These are phyloP conservation scores for Ascochyta fabae DNA, from an alignment of 2,329 filamentous ascomycete genomes.

Conservation along the genomic window DNA sequence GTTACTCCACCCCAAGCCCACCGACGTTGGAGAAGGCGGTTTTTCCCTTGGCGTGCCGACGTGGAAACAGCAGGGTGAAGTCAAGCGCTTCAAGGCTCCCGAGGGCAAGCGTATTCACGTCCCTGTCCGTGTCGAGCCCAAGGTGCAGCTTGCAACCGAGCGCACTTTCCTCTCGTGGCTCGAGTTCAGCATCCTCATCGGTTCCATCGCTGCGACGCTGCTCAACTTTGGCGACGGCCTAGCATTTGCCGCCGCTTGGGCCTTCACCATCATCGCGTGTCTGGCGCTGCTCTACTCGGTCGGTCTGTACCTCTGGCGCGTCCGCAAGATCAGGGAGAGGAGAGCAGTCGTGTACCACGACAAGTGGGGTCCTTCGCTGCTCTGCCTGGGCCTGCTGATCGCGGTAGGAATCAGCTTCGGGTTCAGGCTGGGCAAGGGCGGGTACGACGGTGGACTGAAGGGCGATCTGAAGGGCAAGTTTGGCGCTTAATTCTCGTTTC, in stretches of 20 bases:
- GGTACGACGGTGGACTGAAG: constrained; percentile 54
- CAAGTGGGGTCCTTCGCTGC: constrained; percentile 77
- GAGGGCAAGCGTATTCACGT: constrained; percentile 89
- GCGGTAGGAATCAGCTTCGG: constrained; percentile 82
- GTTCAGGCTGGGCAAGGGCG: constrained; percentile 69
- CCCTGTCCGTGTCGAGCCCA: constrained; percentile 92
- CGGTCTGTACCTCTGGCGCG: constrained; percentile 85
- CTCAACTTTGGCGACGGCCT: constrained; percentile 50
- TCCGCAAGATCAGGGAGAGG: constrained; percentile 80
- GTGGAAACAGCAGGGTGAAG: constrained; percentile 48
- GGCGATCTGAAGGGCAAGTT: constrained; percentile 26
- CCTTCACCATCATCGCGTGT: constrained; percentile 83
- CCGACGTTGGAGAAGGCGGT: constrained; percentile 50
- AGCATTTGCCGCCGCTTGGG: constrained; percentile 60
- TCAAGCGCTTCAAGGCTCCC: constrained; percentile 70
- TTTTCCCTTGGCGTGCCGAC: constrained; percentile 54
- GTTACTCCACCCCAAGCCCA: constrained; percentile 51
- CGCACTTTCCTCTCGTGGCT: constrained; percentile 96
- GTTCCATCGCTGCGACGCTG: constrained; percentile 54
- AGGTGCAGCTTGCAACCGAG: constrained; percentile 96
- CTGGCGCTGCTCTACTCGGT: constrained; percentile 82
- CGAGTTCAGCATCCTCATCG: constrained; percentile 94
- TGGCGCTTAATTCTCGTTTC: not conserved
- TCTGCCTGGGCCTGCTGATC: constrained; percentile 75
- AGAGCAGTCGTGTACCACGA: constrained; percentile 93